Percentiles rank a stretch among this genome's conserved stretches.
These are phyloP conservation scores for Golubevia pallescens DNA, from an alignment of 1,284 basidiomycete species.

Conservation along the genomic window DNA sequence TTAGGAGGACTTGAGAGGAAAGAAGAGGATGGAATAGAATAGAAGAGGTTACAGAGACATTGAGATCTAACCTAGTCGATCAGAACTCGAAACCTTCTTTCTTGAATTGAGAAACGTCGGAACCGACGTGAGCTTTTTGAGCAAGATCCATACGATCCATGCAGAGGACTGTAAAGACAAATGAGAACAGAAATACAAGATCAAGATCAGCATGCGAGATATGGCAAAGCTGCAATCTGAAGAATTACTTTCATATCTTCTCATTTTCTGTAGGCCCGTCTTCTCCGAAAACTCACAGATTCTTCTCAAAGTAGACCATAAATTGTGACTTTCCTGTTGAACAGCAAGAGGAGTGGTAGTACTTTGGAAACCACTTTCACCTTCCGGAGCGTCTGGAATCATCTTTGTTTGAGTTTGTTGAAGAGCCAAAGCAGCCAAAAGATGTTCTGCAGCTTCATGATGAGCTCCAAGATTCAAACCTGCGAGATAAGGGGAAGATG, in stretches of 20 bases:
- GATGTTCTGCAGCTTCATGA: slow-evolving; percentile 95
- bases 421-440: slow-evolving; percentile 86
- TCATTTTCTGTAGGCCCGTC: too few relatives aligned
- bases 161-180: slow-evolving; percentile 19
- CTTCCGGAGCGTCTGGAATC: slow-evolving; percentile 48
- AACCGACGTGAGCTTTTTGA: slow-evolving; percentile 67
- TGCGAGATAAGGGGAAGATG: slow-evolving; percentile 52
- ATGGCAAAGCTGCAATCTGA: neutral
- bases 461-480: slow-evolving; percentile 94
- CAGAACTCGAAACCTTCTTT: slow-evolving; percentile 84
- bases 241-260: too few relatives aligned
- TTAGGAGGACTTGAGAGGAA: too few relatives aligned
- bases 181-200: neutral
- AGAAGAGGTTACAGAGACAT: too few relatives aligned
- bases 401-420: slow-evolving; percentile 69
- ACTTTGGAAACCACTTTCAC: slow-evolving; percentile 18
- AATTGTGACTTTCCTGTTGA: slow-evolving; percentile 67
- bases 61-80: too few relatives aligned
- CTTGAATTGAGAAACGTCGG: slow-evolving; percentile 75
- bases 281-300: too few relatives aligned
- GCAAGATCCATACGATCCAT: slow-evolving; percentile 69
- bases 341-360: slow-evolving; percentile 43
- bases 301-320: slow-evolving; percentile 93
- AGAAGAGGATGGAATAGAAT: too few relatives aligned
- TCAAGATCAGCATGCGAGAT: neutral